Base-by-base conservation (phyloP, 768 basidiomycete genomes). In the Paxillus ammoniavirescens region DNA sequence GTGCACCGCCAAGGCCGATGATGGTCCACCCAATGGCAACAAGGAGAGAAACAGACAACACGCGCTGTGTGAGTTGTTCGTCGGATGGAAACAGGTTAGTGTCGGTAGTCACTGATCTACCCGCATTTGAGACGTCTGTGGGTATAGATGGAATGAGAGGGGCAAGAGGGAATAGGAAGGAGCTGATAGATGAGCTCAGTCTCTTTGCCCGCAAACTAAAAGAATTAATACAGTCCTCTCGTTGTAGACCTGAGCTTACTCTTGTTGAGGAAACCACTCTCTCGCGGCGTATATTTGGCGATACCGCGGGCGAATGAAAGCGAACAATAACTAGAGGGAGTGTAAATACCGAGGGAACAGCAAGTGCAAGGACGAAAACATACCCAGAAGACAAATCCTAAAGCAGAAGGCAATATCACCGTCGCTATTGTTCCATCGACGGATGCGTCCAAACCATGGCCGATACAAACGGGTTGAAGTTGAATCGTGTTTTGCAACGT, bases 221-320 rank as follows among this genome's bases (percentile, higher is more conserved):
- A 50, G 21, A n/a, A 18, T 65, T 47, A 64, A 56, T 53, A 46
- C 47, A 40, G 14, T 17, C n/a, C n/a, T 18, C 18, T 21, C 47
- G 18, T 53, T n/a, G 14, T 37, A n/a, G 17, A 47, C 42, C 30
- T 15, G 2, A 36, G 77, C 84, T 71, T 65, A 91, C 87, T 81
- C 79, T 68, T 76, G 80, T 43, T 80, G 82, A 14, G 85, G 78
- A 66, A 91, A 91, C 89, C 89, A 91, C 64, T 89, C 87, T 62
- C 89, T 74, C 45, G 86, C 65, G 17, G 73, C 85, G 60, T 90
- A 91, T 13, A 91, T 64, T 72, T 89, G 85, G 51, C 87, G 80
- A 61, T 82, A 84, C 50, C 78, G 82, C 13, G 89, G 87, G 38
- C 89, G 77, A 18, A 89, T 57, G 43, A 84, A 68, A 23, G 84